Evolutionary conservation across 352 stramenopile genomes (phyloP), one percentile per base, ranked within the genome.

Genomic region (Poterioochromonas sp.): DNA sequence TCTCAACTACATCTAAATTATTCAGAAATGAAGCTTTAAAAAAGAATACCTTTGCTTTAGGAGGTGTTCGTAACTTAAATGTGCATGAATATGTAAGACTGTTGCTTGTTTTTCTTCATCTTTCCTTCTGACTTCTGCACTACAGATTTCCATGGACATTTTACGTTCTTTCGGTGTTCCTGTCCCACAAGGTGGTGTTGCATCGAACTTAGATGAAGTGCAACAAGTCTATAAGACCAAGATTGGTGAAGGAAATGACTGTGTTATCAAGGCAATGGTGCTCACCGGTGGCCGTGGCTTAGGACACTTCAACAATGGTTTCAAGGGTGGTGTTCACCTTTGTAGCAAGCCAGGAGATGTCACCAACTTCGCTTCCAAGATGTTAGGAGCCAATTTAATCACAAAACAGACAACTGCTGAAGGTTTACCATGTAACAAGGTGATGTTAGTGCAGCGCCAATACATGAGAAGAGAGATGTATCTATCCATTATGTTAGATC

Each of bases 401-500:
- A 98, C 93, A 47, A 97, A 97, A 85, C 93, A 97, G 86, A 94
- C 91, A 51, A 88, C 88, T 41, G 83, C 78, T 0, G 92, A 90
- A 80, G 90, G 90, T 71, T 92, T 95, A 78, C 84, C 92, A 68
- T 90, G 92, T 78, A 84, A 89, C 81, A 93, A 94, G 84, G 79
- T 81, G 32, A 74, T 97, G 81, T 83, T 96, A 65, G 90, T 96
- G 80, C 91, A 95, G 85, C 87, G 91, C 77, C 86, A 96, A 64
- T 93, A 95, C 85, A 94, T 97, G 86, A 86, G 90, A 47, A 86
- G 90, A 44, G 95, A 99, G 86, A 97, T 98, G 88, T 99, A 99
- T 86, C 92, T 99, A 71, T 92, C 89, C 78, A 98, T 98, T 85
- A 86, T 98, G 51, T 97, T 99, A 91, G 95, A 99, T 86, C 91